Evolutionary conservation across 1,284 basidiomycete species (phyloP), one percentile per base, ranked within the genome.

Genomic region (Mycena sp.): DNA sequence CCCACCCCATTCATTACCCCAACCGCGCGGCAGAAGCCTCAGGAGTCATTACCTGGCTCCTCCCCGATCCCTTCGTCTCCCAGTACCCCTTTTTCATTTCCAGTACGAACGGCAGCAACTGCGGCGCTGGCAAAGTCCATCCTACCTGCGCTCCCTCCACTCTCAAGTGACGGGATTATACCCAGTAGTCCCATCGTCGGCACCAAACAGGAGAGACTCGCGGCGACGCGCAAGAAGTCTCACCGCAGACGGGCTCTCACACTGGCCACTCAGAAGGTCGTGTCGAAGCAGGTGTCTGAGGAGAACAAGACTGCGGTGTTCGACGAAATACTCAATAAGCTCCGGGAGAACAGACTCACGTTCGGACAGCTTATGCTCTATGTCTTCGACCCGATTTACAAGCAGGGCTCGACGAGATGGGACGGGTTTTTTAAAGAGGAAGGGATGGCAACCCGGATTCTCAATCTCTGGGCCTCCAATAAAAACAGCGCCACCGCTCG

Each of bases 361-460:
- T 51, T 69, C 28, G 61, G 53, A 17, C 64, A 70, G 30, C 58
- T 74, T 5, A 49, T 73, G 26, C 45, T 67, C 4, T 69, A 68
- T 61, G 65, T 74, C 25, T 72, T 72, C 40, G 63, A 75, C 61
- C 73, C 73, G 1, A 14, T 45, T 1, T 58, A 65, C 29, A 44
- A 58, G 14, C 61, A 70, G 32, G 67, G 67, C 2, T 10, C 23
- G 7, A 23, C 43, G 14, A 57, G 68, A 5, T 70, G 66, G 63
- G 45, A 65, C 4, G 57, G 67, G 3, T 72, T 70, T 51, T 68
- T 71, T 32, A 10, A n/a, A 2, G n/a, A 52, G 12, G 12, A 25
- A 12, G 65, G 69, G 0, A 21, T 38, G 11, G 62, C 63, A 1
- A 61, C 64, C 0, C 41, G 53, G 14, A 63, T 73, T 17, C 59